Evolutionary conservation across 305 asterid genomes (phyloP), one percentile per base, ranked within the genome.

Genomic region (Caryopteris hybrid): DNA sequence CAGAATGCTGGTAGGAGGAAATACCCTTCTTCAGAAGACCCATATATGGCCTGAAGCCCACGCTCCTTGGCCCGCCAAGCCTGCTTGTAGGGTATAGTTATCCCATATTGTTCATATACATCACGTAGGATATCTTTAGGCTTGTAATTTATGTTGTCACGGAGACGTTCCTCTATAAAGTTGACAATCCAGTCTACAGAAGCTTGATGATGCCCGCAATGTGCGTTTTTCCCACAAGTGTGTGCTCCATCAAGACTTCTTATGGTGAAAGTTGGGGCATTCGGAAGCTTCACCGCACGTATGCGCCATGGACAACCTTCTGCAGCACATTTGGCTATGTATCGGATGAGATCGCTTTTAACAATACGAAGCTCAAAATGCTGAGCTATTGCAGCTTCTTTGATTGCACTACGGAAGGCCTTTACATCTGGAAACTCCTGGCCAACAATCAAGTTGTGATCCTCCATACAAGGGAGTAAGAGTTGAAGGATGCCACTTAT

Each of bases 61-160:
- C 94, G 84, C 64, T 89, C 96, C 76, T 85, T 89, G 17, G 94
- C 96, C 36, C 96, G 85, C 96, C 96, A 89, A 6, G 96, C 94
- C 77, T 89, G 94, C 80, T 89, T 86, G 66, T 89, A 89, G 4
- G 96, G 94, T 76, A 89, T 89, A 47, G 90, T 86, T 79, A 89
- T 85, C 74, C 96, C 94, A 46, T 89, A 86, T 39, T 79, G 88
- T 36, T 78, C 65, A 72, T 84, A 81, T 7, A 89, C 66, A 64
- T 89, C 96, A 25, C 82, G 86, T 72, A 85, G 53, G 75, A 89
- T 89, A 72, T 89, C 96, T 71, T 86, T 86, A 18, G 94, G 96
- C 73, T 86, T 89, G 81, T 89, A 89, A 73, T 89, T 83, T 60
- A 85, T 72, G 80, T 89, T 82, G 27, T 79, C 86, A 21, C 96